A percentile compares a stretch with the other conserved stretches of the same genome.
Conservation (phyloP, 2,329 filamentous ascomycete genomes). For the Exophiala viscosa region DNA sequence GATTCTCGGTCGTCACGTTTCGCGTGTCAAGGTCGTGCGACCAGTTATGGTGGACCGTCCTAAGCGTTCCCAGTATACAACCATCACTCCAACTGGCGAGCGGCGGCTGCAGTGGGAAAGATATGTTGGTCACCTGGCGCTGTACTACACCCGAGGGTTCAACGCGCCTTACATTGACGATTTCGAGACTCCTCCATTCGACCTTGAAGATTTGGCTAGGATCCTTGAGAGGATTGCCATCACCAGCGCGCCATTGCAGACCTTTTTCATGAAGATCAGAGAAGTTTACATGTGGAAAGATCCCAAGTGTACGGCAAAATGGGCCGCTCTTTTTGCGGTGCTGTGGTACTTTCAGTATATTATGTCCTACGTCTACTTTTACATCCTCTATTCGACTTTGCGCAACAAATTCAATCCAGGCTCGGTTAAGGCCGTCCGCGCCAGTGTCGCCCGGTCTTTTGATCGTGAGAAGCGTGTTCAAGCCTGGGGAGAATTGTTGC, state of each 20-base stretch:
- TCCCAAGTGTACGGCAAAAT: slow-evolving; percentile 34
- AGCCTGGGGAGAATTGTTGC: slow-evolving; percentile 37
- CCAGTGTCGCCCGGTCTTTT: slow-evolving; percentile 33
- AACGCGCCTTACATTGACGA: slow-evolving; percentile 36
- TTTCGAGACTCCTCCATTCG: slow-evolving; percentile 34
- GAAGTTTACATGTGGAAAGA: slow-evolving; percentile 40
- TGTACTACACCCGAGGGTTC: slow-evolving; percentile 36
- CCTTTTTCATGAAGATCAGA: slow-evolving; percentile 36
- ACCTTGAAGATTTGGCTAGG: slow-evolving; percentile 34
- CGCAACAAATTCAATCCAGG: slow-evolving; percentile 31
- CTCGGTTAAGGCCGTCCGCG: slow-evolving; percentile 33
- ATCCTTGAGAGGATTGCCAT: slow-evolving; percentile 39
- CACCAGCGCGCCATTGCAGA: slow-evolving; percentile 40
- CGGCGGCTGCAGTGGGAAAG: slow-evolving; percentile 33
- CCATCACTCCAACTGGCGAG: slow-evolving; percentile 27
- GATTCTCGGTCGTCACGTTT: slow-evolving; percentile 38
- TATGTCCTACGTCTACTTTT: slow-evolving; percentile 36
- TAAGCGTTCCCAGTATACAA: slow-evolving; percentile 28
- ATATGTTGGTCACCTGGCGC: slow-evolving; percentile 34
- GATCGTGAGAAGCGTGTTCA: slow-evolving; percentile 32
- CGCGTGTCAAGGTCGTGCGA: slow-evolving; percentile 36
- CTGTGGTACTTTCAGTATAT: slow-evolving; percentile 39
- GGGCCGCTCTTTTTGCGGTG: slow-evolving; percentile 35
- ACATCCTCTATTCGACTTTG: slow-evolving; percentile 35
- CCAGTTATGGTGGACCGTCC: slow-evolving; percentile 28